Base-by-base conservation (phyloP, 768 basidiomycete genomes). In the Russula sp. region DNA sequence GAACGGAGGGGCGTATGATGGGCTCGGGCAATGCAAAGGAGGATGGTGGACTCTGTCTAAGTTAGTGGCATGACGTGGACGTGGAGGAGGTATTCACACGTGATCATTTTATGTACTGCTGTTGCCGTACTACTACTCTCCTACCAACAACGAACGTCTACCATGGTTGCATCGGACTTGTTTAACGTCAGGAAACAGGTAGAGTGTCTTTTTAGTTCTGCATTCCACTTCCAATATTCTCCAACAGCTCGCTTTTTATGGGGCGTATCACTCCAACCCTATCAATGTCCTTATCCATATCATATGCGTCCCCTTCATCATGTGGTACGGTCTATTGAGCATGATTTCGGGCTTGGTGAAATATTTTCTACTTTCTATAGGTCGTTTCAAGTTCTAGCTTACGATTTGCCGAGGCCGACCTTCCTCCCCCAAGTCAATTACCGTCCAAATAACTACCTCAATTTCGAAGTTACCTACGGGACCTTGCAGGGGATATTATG, bases 221-320 rank as follows among this genome's bases (percentile, higher is more conserved):
- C 60, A 16, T 35, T 8, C 60, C 64, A 35, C 68, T 41, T 58
- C 54, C 59, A 54, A 25, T 54, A 36, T 13, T 25, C 18, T 32
- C 55, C 29, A 53, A 39, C 63, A 97, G 93, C 81, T 98, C 70
- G 79, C 86, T 29, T 96, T 96, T 78, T 98, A 98, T 72, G 93
- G 92, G 20, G 87, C 93, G 54, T 97, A 97, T 74, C 94, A 97
- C 73, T 78, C 84, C 16, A 87, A 96, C 72, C 83, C 83, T 32
- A 75, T 84, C 64, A 98, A 98, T 72, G 75, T 98, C 66, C 73
- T 81, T 58, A 91, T 98, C 64, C 96, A 98, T 73, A 77, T 94
- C 67, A 69, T 90, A 62, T 93, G 85, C 66, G 93, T 96, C 13
- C 94, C 94, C 7, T 70, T 88, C 61, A 79, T 97, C 63, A 71